Evolutionary conservation across 192 early-diverging fungal species (phyloP), one percentile per base, ranked within the genome.

Genomic region (Pilobolus umbonatus): DNA sequence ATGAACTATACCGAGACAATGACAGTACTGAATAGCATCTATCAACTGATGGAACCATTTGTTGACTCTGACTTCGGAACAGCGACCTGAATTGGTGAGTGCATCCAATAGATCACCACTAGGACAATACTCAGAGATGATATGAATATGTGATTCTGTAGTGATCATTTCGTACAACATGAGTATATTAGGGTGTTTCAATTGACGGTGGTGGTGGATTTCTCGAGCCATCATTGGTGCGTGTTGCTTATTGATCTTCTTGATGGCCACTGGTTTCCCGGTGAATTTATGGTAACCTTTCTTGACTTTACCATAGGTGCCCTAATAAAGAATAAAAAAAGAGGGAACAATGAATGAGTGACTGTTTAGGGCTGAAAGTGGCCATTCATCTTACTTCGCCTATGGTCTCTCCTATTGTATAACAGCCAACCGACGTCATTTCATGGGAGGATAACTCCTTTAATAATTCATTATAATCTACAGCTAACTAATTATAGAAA

Each of bases 161-260:
- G 75, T 64, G 21, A 91, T 75, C 19, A 93, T 83, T 62, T 93
- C 90, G 60, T 88, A 85, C 7, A 93, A 75, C 19, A 81, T 81
- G 8, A 83, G 77, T 36, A 93, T 88, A 72, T 91, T 89, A 7
- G 88, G 84, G 54, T 93, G 90, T 35, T 79, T 74, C 38, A 93
- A 68, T 46, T 87, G 85, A 5, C 89, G 73, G 60, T 77, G 76
- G 57, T 76, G 79, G 52, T 77, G 73, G 48, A 91, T 84, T 66
- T 85, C 84, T 12, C 83, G 69, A 32, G 82, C 80, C 38, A 83
- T 72, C 40, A 78, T 65, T 31, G 81, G 66, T 2, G 70, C 79
- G 57, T 85, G 82, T 22, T 74, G 60, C 44, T 85, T 85, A 58
- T 62, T 67, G 57, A 85, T 80, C 24, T 74, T 80, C 58, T 85